Evolutionary conservation across 768 basidiomycete species (phyloP).

Genomic region (Candolleomyces aberdarensis): DNA sequence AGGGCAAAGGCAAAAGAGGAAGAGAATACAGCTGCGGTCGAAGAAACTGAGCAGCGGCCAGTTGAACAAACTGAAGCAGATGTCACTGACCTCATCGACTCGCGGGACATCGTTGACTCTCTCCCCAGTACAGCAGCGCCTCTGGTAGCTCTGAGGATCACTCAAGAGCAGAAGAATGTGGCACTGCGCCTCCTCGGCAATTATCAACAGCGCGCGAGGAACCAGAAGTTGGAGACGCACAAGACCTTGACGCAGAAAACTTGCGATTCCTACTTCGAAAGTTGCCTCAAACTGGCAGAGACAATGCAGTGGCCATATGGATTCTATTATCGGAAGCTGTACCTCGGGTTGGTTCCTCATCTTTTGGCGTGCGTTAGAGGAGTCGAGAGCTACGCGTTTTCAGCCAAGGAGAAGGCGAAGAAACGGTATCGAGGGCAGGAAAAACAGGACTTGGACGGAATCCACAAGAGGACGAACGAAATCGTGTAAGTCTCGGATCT

Average conservation of each 20-base stretch:
- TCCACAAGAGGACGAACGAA: neutral
- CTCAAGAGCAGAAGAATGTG: conserved; percentile 11
- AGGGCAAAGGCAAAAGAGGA: neutral
- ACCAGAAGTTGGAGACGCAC: conserved; percentile 3
- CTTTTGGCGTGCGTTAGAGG: conserved; percentile 16
- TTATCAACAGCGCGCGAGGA: conserved; percentile 10
- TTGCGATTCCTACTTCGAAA: conserved; percentile 11
- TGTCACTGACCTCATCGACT: conserved; percentile 17
- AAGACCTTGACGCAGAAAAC: conserved; percentile 8
- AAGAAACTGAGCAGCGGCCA: conserved; percentile 3
- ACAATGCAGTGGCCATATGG: conserved; percentile 17
- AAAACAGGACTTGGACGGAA: neutral
- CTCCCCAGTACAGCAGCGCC: conserved; percentile 11
- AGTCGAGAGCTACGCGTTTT: conserved; percentile 6
- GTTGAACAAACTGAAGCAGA: conserved; percentile 21
- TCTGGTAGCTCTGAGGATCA: neutral
- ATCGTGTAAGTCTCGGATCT: neutral
- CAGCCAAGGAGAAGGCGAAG: conserved; percentile 14
- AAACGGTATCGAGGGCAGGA: conserved; percentile 9
- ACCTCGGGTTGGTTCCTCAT: conserved; percentile 21
- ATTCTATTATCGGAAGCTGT: conserved; percentile 17
- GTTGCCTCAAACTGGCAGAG: conserved; percentile 12
- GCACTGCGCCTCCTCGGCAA: conserved; percentile 6
- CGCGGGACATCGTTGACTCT: conserved; percentile 11
- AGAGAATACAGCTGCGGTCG: neutral